These are phyloP conservation scores for Tausonia pullulans DNA, from an alignment of 1,284 basidiomycete genomes.

Conservation along the genomic window DNA sequence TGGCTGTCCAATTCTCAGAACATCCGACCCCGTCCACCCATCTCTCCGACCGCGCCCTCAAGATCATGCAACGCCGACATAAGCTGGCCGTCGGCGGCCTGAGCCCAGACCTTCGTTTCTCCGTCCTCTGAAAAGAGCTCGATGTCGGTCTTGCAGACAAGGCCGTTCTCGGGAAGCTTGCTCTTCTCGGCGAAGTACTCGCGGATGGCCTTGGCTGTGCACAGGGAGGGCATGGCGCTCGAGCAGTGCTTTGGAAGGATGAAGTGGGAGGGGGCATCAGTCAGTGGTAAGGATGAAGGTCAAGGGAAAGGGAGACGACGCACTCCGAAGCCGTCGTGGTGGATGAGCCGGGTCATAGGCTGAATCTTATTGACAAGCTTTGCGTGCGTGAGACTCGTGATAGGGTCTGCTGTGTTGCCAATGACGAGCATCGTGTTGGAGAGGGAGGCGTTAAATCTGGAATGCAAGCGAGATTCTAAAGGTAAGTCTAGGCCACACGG, in stretches of 20 bases:
- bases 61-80: too few relatives aligned
- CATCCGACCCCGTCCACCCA: too few relatives aligned
- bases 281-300: not conserved
- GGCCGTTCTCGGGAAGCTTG: not conserved
- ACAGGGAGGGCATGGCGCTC: constrained; percentile 3
- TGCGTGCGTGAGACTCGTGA: constrained; percentile 11
- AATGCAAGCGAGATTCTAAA: not conserved
- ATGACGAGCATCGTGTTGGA: constrained; percentile 9
- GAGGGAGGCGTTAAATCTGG: constrained; percentile 7
- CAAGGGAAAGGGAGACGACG: not conserved
- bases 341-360: constrained; percentile 2
- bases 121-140: constrained; percentile 5
- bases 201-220: constrained; percentile 9
- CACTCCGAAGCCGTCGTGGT: constrained; percentile 13
- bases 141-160: constrained; percentile 2
- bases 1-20: too few relatives aligned
- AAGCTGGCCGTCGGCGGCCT: too few relatives aligned
- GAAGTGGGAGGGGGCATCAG: not conserved
- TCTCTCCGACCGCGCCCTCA: too few relatives aligned
- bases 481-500: not conserved
- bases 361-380: constrained; percentile 1
- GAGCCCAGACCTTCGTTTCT: too few relatives aligned
- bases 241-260: not conserved
- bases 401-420: constrained; percentile 15
- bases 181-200: not conserved